Conservation (phyloP, 345 rosid genomes). For the Camelina neglecta region DNA sequence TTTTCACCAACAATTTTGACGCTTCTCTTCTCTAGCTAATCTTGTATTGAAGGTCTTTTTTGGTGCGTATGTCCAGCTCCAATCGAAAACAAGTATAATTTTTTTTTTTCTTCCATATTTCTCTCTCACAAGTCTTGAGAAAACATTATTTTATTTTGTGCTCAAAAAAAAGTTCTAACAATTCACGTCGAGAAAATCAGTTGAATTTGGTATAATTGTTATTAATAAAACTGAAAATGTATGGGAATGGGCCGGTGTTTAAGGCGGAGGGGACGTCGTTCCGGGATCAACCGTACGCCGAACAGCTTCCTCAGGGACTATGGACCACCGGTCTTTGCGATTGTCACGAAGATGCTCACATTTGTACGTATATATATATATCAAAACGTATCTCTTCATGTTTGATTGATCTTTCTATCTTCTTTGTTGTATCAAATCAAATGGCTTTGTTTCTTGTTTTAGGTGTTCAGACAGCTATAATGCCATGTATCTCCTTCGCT, state of each 20-base stretch:
- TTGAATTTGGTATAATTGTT: conserved; percentile 4
- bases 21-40: conserved; percentile 5
- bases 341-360: conserved; percentile 55
- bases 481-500: conserved; percentile 66
- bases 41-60: conserved; percentile 9
- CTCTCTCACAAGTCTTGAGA: conserved; percentile 9
- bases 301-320: conserved; percentile 47
- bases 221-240: conserved; percentile 29
- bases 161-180: not conserved
- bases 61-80: conserved; percentile 31
- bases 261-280: conserved; percentile 41
- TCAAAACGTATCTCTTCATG: not conserved
- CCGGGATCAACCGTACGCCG: conserved; percentile 48
- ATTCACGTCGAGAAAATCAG: conserved; percentile 18
- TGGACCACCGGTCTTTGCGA: conserved; percentile 64
- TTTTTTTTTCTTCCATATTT: not conserved
- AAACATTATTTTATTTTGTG: not conserved
- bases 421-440: not conserved
- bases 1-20: conserved; percentile 29
- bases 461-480: conserved; percentile 56
- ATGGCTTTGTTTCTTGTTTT: not conserved
- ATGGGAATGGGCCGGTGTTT: conserved; percentile 46
- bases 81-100: conserved; percentile 15
- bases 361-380: conserved; percentile 47
- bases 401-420: conserved; percentile 18